Percentiles rank a stretch among this genome's conserved stretches.
Conservation (phyloP, 1,284 basidiomycete species). For the Omphalotus olearius region DNA sequence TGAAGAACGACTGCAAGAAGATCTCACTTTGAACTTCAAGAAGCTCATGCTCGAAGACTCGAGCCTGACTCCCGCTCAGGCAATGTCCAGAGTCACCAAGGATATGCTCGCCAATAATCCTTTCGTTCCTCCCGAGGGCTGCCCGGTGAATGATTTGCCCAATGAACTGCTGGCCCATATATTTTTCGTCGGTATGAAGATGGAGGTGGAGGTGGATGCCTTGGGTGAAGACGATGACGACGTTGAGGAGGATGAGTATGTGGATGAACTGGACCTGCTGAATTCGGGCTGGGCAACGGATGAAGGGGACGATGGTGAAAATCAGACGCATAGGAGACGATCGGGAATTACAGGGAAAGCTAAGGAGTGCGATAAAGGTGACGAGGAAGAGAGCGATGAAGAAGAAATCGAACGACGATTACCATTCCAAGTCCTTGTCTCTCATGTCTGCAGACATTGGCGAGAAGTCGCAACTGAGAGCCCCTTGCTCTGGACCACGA, state of each 20-base stretch:
- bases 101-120: slow-evolving; percentile 39
- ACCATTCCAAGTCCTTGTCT: slow-evolving; percentile 37
- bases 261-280: slow-evolving; percentile 16
- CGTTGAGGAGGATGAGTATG: slow-evolving; percentile 22
- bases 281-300: slow-evolving; percentile 13
- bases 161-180: slow-evolving; percentile 56
- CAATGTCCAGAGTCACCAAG: slow-evolving; percentile 26
- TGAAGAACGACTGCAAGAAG: slow-evolving; percentile 8
- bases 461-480: slow-evolving; percentile 28
- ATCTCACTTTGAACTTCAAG: slow-evolving; percentile 16
- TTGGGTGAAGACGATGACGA: slow-evolving; percentile 22
- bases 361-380: slow-evolving; percentile 18
- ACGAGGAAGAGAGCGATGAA: slow-evolving; percentile 13
- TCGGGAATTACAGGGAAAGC: slow-evolving; percentile 7
- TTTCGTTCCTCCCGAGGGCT: slow-evolving; percentile 44
- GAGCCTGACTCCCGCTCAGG: slow-evolving; percentile 23
- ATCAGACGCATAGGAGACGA: neutral
- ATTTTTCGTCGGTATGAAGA: slow-evolving; percentile 44
- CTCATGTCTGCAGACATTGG: slow-evolving; percentile 27
- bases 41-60: slow-evolving; percentile 24
- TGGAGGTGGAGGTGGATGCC: slow-evolving; percentile 24
- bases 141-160: slow-evolving; percentile 52
- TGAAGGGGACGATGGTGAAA: slow-evolving; percentile 12
- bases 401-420: slow-evolving; percentile 19
- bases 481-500: slow-evolving; percentile 21